Evolutionary conservation across 768 basidiomycete species (phyloP).

Genomic region (Amanita pallidorosea): DNA sequence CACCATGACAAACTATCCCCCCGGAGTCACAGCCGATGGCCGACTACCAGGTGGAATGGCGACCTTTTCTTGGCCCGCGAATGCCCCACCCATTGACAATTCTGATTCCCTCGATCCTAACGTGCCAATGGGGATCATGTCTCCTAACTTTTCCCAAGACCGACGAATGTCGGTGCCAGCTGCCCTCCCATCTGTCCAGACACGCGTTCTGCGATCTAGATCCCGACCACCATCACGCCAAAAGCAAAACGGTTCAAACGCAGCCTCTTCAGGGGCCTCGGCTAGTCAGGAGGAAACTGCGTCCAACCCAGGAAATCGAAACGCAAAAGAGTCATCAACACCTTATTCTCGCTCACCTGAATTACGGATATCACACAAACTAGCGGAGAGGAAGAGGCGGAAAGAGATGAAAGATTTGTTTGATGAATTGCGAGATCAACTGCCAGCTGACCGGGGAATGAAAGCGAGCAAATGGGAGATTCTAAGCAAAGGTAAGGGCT

Average conservation of each 20-base stretch:
- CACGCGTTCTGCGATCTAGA: constrained; percentile 49
- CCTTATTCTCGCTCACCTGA: constrained; percentile 96
- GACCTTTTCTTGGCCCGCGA: constrained; percentile 64
- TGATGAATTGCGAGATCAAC: constrained; percentile 87
- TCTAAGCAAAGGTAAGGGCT: constrained; percentile 80
- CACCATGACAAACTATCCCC: constrained; percentile 34
- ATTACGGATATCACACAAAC: constrained; percentile 89
- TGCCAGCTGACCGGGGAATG: constrained; percentile 88
- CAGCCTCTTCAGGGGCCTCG: constrained; percentile 25
- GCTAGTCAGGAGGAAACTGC: constrained; percentile 35
- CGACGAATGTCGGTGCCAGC: constrained; percentile 62
- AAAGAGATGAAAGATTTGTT: constrained; percentile 99
- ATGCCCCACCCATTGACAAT: constrained; percentile 23
- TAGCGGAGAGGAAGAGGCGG: constrained; percentile 92
- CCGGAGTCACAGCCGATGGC: constrained; percentile 35
- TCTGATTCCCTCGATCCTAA: constrained; percentile 33
- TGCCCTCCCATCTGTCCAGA: constrained; percentile 11
- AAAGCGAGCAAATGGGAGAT: constrained; percentile 99
- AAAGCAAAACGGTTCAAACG: constrained; percentile 30
- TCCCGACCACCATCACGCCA: constrained; percentile 67
- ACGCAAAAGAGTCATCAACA: constrained; percentile 42
- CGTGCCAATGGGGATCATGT: constrained; percentile 38
- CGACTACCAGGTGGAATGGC: constrained; percentile 52
- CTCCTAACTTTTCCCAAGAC: constrained; percentile 50
- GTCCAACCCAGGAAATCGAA: constrained; percentile 27